phyloP scores from a whole-genome alignment of 179 eudicot genomes.

The Drosera spatulata region DNA sequence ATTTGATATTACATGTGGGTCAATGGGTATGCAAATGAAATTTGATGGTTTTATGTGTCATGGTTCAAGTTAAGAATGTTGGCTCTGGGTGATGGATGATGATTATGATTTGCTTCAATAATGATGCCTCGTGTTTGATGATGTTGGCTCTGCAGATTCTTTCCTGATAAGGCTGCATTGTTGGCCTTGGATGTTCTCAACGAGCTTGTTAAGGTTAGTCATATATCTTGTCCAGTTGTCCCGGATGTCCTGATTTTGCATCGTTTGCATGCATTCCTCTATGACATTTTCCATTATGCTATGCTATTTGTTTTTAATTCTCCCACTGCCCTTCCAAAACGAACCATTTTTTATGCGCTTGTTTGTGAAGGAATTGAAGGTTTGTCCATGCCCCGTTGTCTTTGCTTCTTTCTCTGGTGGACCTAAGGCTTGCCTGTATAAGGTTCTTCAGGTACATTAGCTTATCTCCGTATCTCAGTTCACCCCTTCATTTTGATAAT shows the following conservation, averaged over 20 bases:
- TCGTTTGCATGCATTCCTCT: no score
- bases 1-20: no score
- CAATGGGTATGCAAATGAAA: no score
- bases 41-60: no score
- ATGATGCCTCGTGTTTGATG: background rate
- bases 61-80: no score
- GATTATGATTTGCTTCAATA: background rate
- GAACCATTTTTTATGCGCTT: constrained; percentile 2
- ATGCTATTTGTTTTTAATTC: background rate
- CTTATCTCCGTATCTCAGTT: background rate
- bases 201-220: constrained; percentile 75
- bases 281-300: background rate
- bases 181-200: constrained; percentile 62
- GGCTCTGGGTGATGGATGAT: no score
- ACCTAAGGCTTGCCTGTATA: constrained; percentile 95
- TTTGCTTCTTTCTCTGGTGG: constrained; percentile 97
- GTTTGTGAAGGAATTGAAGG: constrained; percentile 61
- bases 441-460: constrained; percentile 73
- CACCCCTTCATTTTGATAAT: background rate
- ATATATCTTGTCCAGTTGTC: no score
- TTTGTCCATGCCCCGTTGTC: constrained; percentile 77
- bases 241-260: no score
- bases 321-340: background rate
- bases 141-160: constrained; percentile 50
- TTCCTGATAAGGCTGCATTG: constrained; percentile 69